Evolutionary conservation across 495 filamentous ascomycete species (phyloP), one percentile per base, ranked within the genome.

Genomic region (Elasticomyces elasticus): DNA sequence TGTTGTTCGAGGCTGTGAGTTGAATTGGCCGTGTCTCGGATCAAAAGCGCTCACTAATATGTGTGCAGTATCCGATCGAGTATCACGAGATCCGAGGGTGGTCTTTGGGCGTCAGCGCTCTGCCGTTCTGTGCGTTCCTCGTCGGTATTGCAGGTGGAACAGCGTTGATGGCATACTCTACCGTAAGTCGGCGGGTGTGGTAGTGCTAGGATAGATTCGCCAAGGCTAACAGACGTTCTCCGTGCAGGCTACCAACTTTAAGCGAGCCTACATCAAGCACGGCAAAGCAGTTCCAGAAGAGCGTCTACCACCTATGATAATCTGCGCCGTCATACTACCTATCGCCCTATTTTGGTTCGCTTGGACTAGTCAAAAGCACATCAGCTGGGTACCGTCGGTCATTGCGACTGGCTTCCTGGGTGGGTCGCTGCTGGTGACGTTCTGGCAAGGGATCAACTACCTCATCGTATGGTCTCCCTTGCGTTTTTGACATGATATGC

Each of bases 371-470:
- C 41, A 23, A 23, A 60, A 62, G 9, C n/a, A 56, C 43, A 57
- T 69, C 24, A 55, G 40, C 20, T 63, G 62, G 54, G 57, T 59
- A 31, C 67, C 66, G 17, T 61, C 63, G 26, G 62, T 69, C 7
- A 42, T 70, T 2, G 59, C 68, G 3, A 62, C 58, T 3, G 57
- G 65, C 0, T 65, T 63, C 13, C 63, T 68, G 24, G 68, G 68
- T 1, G 51, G 54, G 23, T 64, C 61, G 20, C 41, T 63, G n/a
- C 48, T 66, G 3, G 53, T 69, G 1, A 68, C 66, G 25, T 66
- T 65, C 31, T 44, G 65, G 42, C 67, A 78, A 54, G 74, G 76
- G 1, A 69, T 83, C 42, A 84, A 78, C 55, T 85, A 84, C 57
- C 74, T 84, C 61, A 60, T 63, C 37, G 48, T 52, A 49, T 13